Percentiles rank a stretch among this genome's conserved stretches.
phyloP scores from a whole-genome alignment of 768 basidiomycete genomes.

The Russula brevipes region DNA sequence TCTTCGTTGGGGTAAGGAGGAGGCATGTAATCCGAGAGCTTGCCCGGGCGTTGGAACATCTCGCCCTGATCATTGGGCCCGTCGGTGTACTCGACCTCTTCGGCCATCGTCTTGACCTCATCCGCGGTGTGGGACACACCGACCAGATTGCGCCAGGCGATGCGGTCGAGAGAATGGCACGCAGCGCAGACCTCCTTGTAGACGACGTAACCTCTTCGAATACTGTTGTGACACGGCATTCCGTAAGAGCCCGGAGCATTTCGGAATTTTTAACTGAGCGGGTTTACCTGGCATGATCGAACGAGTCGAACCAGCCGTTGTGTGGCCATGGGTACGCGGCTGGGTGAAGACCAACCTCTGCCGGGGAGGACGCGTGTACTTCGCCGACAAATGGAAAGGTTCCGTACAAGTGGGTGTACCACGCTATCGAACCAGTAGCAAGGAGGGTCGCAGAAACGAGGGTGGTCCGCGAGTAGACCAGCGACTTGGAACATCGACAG shows the following conservation, averaged over 20 bases:
- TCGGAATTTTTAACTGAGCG: constrained; percentile 2
- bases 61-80: constrained; percentile 93
- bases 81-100: constrained; percentile 95
- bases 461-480: constrained; percentile 65
- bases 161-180: constrained; percentile 97
- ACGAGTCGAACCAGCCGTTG: constrained; percentile 80
- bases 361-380: constrained; percentile 87
- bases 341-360: constrained; percentile 93
- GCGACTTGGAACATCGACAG: constrained; percentile 40
- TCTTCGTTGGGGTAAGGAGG: constrained; percentile 95
- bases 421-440: constrained; percentile 86
- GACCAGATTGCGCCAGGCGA: constrained; percentile 99
- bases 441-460: constrained; percentile 70
- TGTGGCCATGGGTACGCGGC: constrained; percentile 86
- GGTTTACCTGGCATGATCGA: constrained; percentile 91
- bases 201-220: constrained; percentile 93
- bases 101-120: constrained; percentile 86
- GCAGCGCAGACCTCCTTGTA: constrained; percentile 99
- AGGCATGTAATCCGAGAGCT: constrained; percentile 96
- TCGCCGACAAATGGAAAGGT: constrained; percentile 83
- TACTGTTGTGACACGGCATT: constrained; percentile 49
- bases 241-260: constrained; percentile 16
- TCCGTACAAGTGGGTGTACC: constrained; percentile 96
- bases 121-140: constrained; percentile 95
- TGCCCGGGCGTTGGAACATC: constrained; percentile 99